These are phyloP conservation scores for Mrakia frigida DNA, from an alignment of 768 basidiomycete genomes.

Conservation along the genomic window DNA sequence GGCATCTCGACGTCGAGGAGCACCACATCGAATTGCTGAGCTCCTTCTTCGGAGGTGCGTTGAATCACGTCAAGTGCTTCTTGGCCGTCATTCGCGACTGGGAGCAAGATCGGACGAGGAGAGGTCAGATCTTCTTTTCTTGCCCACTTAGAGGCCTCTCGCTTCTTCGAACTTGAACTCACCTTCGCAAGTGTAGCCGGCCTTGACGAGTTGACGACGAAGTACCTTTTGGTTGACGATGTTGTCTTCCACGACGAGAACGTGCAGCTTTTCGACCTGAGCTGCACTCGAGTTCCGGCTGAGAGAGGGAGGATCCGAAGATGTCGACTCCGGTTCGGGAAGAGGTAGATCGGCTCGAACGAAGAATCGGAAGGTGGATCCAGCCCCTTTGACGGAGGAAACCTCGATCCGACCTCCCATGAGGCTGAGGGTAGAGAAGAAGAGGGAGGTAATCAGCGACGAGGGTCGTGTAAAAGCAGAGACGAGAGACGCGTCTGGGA, in stretches of 20 bases:
- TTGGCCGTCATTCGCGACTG: slow-evolving; percentile 37
- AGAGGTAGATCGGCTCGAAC: slow-evolving; percentile 35
- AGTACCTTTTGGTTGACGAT: slow-evolving; percentile 36
- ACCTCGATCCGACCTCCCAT: slow-evolving; percentile 47
- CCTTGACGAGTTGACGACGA: slow-evolving; percentile 39
- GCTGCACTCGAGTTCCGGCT: neutral
- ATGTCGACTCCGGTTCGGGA: neutral
- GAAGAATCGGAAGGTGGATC: slow-evolving; percentile 45
- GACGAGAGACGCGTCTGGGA: neutral
- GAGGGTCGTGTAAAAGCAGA: too few species aligned
- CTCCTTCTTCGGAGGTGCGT: slow-evolving; percentile 4
- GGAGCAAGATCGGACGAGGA: neutral
- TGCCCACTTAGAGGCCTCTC: too few species aligned
- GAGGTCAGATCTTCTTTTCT: neutral
- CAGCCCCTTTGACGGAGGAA: slow-evolving; percentile 41
- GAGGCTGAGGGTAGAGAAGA: slow-evolving; percentile 4
- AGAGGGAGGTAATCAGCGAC: neutral
- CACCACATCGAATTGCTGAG: slow-evolving; percentile 35
- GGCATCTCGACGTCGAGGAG: slow-evolving; percentile 31
- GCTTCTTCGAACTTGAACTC: neutral
- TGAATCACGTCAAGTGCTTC: slow-evolving; percentile 38
- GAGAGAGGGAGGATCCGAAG: neutral
- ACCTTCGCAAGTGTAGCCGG: slow-evolving; percentile 33
- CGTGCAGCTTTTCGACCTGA: neutral
- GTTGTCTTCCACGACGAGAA: slow-evolving; percentile 36